Conservation (phyloP, 306 rosid genomes). For the Hippophae gyantsensis region DNA sequence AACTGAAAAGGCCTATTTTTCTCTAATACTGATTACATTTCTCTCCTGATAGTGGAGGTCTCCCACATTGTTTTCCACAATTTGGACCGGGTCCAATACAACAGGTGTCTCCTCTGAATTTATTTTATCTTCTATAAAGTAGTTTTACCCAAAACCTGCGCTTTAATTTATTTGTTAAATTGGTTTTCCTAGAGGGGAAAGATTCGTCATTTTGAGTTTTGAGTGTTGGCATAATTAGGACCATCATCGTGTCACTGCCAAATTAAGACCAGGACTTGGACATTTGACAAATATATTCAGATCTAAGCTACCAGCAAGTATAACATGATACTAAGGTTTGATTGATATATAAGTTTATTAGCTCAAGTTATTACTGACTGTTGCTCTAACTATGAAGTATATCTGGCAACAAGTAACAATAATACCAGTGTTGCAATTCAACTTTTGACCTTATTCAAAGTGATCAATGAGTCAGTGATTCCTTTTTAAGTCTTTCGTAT, state of each 20-base stretch:
- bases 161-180: not conserved
- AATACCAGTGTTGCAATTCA: not conserved
- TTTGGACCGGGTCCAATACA: slow-evolving; percentile 92
- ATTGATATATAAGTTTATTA: not conserved
- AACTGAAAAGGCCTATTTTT: slow-evolving; percentile 2
- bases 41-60: slow-evolving; percentile 65
- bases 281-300: not conserved
- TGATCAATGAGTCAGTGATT: not conserved
- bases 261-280: not conserved
- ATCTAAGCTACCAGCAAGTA: not conserved
- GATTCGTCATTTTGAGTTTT: not conserved
- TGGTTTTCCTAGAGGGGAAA: not conserved
- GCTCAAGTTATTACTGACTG: not conserved
- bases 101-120: slow-evolving; percentile 45
- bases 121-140: not conserved
- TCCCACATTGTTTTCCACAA: slow-evolving; percentile 98
- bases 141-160: not conserved
- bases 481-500: not conserved
- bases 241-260: not conserved
- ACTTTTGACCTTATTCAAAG: not conserved
- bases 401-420: not conserved
- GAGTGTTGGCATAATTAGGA: not conserved
- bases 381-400: not conserved
- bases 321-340: not conserved
- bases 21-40: slow-evolving; percentile 27